These are phyloP conservation scores for Pseudogymnoascus sp. DNA, from an alignment of 2,329 filamentous ascomycete species.

Conservation along the genomic window DNA sequence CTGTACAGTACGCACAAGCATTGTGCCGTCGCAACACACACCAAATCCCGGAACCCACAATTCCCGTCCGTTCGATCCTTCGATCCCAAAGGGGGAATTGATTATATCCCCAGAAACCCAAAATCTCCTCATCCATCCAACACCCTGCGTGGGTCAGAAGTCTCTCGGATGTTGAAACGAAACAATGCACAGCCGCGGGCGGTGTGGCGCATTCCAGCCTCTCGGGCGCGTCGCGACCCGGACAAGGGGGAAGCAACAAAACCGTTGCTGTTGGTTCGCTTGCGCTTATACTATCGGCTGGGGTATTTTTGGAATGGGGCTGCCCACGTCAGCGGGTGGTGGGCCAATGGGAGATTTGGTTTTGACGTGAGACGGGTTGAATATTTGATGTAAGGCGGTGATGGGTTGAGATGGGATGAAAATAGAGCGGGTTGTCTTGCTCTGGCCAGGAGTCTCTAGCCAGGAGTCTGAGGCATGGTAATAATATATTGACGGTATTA, in stretches of 20 bases:
- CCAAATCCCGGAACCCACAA: neutral
- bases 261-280: neutral
- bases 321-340: neutral
- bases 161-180: neutral
- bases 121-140: slow-evolving; percentile 1
- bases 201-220: neutral
- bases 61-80: neutral
- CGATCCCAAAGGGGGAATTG: neutral
- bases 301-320: slow-evolving; percentile 3
- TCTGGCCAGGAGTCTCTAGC: neutral
- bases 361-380: neutral
- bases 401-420: neutral
- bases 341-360: neutral
- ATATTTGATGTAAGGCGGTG: neutral
- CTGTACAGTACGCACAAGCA: too few species aligned
- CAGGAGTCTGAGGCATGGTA: neutral
- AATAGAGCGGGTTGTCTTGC: neutral
- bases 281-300: neutral
- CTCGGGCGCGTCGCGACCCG: neutral
- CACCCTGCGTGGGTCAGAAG: neutral
- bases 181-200: neutral
- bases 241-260: neutral
- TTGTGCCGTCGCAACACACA: neutral
- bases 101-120: neutral
- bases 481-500: neutral